Evolutionary conservation across 1,284 basidiomycete genomes (phyloP), one percentile per base, ranked within the genome.

Genomic region (Rhodotorula sp.): DNA sequence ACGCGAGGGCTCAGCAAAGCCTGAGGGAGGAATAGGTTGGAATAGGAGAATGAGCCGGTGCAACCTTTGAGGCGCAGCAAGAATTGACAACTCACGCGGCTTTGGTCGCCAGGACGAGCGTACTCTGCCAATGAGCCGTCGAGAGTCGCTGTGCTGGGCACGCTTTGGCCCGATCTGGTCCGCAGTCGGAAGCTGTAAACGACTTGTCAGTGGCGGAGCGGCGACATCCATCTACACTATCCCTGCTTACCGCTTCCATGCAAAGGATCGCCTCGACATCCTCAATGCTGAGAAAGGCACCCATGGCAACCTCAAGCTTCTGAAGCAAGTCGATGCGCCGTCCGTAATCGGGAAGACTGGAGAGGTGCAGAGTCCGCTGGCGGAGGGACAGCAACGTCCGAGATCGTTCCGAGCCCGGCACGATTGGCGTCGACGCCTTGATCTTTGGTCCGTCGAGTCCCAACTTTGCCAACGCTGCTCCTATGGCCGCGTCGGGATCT

Each of bases 301-400:
- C 74, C 55, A 66, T 71, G 31, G 71, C 62, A 16, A 66, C 60
- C 48, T 76, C 74, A 23, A 76, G 68, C 61, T 73, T 73, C 64
- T 76, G 69, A 28, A 76, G 66, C 34, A 76, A 59, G 52, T 69
- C 67, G 34, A 76, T 60, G 10, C 74, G 56, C 69, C 71, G 71
- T 1, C 58, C 61, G 62, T 76, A 76, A 5, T 69, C 69, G 18
- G 72, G 72, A 16, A 56, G 52, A 21, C 64, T 62, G 23, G 67
- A 62, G 19, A 76, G 26, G 50, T 76, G 72, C 5, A 63, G 61
- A 18, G 74, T 74, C 3, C 74, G 66, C 1, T 67, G 57, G 3
- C 66, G 68, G 61, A 76, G 68, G 3, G 54, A 28, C 6, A 55
- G 26, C n/a, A 55, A 26, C n/a, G 54, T 55, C n/a, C n/a, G 54